A percentile compares a stretch with the other conserved stretches of the same genome.
These are phyloP conservation scores for Verticillium longisporum DNA, from an alignment of 2,329 filamentous ascomycete genomes.

Conservation along the genomic window DNA sequence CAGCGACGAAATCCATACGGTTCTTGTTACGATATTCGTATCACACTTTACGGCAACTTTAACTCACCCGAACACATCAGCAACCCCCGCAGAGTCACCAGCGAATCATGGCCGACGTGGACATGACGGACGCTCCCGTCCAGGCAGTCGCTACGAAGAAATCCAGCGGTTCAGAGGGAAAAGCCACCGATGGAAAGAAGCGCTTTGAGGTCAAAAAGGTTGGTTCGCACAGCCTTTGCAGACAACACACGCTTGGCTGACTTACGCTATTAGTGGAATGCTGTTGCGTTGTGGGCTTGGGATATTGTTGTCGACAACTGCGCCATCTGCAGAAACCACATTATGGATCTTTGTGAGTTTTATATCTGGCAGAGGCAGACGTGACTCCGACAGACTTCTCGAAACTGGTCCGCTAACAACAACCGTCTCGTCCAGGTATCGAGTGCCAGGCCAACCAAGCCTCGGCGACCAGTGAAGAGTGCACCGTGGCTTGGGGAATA, in stretches of 20 bases:
- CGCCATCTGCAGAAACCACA: conserved; percentile 97
- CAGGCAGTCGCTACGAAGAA: conserved; percentile 48
- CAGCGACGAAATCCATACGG: not conserved
- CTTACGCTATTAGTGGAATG: conserved; percentile 70
- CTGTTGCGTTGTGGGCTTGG: conserved; percentile 97
- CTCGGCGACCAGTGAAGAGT: conserved; percentile 94
- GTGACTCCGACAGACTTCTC: not conserved
- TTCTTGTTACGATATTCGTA: not conserved
- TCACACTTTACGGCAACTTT: not conserved
- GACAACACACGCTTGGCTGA: conserved; percentile 7
- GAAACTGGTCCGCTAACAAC: not conserved
- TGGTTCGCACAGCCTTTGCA: conserved; percentile 4
- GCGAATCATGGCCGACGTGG: conserved; percentile 77
- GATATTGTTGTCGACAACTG: conserved; percentile 99
- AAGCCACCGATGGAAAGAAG: conserved; percentile 68
- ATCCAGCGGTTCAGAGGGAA: conserved; percentile 39
- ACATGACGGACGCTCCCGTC: conserved; percentile 83
- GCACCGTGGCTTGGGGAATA: conserved; percentile 97
- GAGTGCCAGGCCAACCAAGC: conserved; percentile 99
- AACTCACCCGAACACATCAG: not conserved
- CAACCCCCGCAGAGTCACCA: not conserved
- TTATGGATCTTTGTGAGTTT: conserved; percentile 90
- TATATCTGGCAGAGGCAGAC: not conserved
- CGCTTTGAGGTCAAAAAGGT: conserved; percentile 99
- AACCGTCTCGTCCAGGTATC: conserved; percentile 54